Conservation (phyloP, 139 green algal genomes). For the Auxenochlorella pyrenoidosa region DNA sequence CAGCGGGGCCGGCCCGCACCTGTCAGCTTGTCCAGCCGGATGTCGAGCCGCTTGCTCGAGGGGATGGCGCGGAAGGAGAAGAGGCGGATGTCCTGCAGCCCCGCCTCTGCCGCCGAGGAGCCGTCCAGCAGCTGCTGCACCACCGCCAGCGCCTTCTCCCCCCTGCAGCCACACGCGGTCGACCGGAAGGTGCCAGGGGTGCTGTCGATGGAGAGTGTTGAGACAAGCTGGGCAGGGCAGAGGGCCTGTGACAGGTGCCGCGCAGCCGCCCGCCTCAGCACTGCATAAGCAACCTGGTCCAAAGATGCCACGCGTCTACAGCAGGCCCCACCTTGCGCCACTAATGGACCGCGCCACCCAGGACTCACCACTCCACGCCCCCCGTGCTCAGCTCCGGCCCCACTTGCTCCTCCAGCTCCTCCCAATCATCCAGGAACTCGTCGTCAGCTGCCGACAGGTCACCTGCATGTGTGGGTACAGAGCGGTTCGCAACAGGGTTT, state of each 20-base stretch:
- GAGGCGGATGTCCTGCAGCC: constrained; percentile 39
- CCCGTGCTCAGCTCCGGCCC: constrained; percentile 31
- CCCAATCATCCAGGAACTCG: constrained; percentile 16
- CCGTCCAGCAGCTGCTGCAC: constrained; percentile 32
- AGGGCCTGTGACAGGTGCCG: no score
- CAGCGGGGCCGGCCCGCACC: neutral
- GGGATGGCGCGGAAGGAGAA: constrained; percentile 44
- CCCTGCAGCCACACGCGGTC: constrained; percentile 5
- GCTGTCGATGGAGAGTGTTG: no score
- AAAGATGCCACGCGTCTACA: no score
- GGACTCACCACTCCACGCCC: constrained; percentile 27
- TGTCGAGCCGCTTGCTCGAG: constrained; percentile 48
- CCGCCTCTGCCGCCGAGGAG: neutral
- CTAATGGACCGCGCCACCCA: neutral
- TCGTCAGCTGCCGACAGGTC: neutral
- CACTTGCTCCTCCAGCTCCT: constrained; percentile 36
- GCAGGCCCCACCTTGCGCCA: neutral
- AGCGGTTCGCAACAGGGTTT: no score
- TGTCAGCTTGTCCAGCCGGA: constrained; percentile 72
- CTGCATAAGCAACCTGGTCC: neutral
- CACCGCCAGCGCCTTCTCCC: constrained; percentile 35
- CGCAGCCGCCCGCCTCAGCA: no score
- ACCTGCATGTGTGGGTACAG: neutral
- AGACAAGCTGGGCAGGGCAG: no score
- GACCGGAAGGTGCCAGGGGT: neutral